Percentiles rank a stretch among this genome's conserved stretches.
These are phyloP conservation scores for Neospora caninum DNA, from an alignment of 169 alveolate species.

Conservation along the genomic window DNA sequence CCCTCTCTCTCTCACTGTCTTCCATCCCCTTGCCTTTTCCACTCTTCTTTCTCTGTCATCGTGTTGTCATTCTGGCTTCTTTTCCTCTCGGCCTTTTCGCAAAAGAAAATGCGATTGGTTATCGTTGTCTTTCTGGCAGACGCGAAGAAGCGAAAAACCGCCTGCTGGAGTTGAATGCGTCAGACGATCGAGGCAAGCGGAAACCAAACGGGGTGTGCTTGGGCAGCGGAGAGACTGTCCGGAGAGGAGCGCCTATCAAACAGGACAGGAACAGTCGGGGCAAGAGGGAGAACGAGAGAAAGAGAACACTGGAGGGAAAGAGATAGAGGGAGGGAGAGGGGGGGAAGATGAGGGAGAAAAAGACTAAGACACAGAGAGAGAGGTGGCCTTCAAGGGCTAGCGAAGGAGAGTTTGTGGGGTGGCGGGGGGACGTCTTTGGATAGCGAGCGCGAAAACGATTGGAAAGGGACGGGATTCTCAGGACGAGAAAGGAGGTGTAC, in stretches of 20 bases:
- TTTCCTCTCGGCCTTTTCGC: too few relatives aligned
- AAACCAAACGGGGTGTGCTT: background rate
- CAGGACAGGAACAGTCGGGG: background rate
- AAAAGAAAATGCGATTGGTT: too few relatives aligned
- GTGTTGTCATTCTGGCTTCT: background rate
- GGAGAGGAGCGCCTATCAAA: background rate
- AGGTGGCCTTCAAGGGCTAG: too few relatives aligned
- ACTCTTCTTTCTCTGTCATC: background rate
- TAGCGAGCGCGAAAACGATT: too few relatives aligned
- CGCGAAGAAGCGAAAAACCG: constrained; percentile 91
- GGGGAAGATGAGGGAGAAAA: background rate
- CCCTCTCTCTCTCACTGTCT: too few relatives aligned
- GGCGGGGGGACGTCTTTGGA: too few relatives aligned
- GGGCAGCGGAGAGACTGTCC: background rate
- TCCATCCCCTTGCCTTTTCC: too few relatives aligned
- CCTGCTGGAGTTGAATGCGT: constrained; percentile 97
- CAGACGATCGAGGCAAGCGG: constrained; percentile 95
- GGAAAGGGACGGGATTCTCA: too few relatives aligned
- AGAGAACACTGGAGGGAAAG: background rate
- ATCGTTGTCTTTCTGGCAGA: constrained; percentile 48
- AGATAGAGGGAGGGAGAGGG: background rate
- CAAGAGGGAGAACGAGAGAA: background rate
- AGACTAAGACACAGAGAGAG: too few relatives aligned
- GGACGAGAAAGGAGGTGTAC: too few relatives aligned
- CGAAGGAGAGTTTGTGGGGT: too few relatives aligned